These are phyloP conservation scores for Solanum peruvianum DNA, from an alignment of 257 asterid species.

Conservation along the genomic window DNA sequence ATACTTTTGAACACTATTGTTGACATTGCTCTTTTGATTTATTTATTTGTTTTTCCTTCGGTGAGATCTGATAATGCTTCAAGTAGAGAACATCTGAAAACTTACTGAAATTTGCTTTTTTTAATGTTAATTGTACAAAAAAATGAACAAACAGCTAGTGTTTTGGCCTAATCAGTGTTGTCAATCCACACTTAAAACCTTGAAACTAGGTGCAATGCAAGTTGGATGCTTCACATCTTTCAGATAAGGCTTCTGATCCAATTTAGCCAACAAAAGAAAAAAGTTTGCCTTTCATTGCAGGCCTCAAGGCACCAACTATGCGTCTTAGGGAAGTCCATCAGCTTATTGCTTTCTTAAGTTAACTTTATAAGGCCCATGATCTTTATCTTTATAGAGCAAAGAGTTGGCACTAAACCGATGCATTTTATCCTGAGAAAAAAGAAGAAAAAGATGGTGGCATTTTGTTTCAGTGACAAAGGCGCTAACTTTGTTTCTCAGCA, in stretches of 20 bases:
- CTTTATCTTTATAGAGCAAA: background rate
- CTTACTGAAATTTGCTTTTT: background rate
- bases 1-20: background rate
- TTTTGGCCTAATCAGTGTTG: background rate
- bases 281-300: background rate
- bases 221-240: background rate
- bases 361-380: background rate
- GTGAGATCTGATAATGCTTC: background rate
- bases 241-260: background rate
- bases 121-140: background rate
- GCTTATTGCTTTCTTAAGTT: background rate
- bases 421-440: background rate
- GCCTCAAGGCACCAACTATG: background rate
- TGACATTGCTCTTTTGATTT: background rate
- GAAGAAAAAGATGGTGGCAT: background rate
- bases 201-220: background rate
- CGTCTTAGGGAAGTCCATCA: background rate
- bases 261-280: background rate
- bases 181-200: background rate
- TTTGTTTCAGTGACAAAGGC: background rate
- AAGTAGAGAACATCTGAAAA: background rate
- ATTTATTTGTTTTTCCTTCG: background rate
- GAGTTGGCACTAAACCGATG: background rate
- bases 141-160: background rate
- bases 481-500: background rate